Evolutionary conservation across 2,329 filamentous ascomycete genomes (phyloP).

Genomic region (Nemania diffusa): DNA sequence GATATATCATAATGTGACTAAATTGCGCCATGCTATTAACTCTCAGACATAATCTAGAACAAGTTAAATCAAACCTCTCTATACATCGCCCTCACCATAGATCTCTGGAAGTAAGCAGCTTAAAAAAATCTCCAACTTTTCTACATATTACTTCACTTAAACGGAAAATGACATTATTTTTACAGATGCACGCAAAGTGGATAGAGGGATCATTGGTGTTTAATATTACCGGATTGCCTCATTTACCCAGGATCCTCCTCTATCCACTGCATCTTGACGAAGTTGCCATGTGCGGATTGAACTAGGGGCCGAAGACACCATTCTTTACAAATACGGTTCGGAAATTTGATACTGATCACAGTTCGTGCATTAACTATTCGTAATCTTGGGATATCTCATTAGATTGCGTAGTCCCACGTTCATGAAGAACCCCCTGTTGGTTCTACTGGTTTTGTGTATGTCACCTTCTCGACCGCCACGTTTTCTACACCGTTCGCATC

Average conservation of each 20-base stretch:
- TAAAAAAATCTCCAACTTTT: too few relatives aligned
- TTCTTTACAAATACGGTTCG: background rate
- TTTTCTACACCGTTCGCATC: conserved; percentile 81
- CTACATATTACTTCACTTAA: too few relatives aligned
- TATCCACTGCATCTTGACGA: background rate
- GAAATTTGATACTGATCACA: conserved; percentile 3
- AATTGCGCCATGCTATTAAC: too few relatives aligned
- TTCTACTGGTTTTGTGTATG: conserved; percentile 80
- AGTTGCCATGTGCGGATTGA: background rate
- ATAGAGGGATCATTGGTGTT: too few relatives aligned
- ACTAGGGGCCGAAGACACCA: background rate
- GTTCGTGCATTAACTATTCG: conserved; percentile 26
- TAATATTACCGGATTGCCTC: background rate
- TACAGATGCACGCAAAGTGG: too few relatives aligned
- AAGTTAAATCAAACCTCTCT: too few relatives aligned
- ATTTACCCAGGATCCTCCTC: background rate
- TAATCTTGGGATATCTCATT: conserved; percentile 35
- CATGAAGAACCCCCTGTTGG: conserved; percentile 62
- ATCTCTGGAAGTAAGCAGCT: too few relatives aligned
- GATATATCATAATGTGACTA: background rate
- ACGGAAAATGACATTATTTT: too few relatives aligned
- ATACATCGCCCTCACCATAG: too few relatives aligned
- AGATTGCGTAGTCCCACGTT: conserved; percentile 44
- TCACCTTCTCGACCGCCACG: conserved; percentile 86
- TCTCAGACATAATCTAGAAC: too few relatives aligned